Evolutionary conservation across 169 alveolate species (phyloP).

Genomic region (Plasmodium vivax): DNA sequence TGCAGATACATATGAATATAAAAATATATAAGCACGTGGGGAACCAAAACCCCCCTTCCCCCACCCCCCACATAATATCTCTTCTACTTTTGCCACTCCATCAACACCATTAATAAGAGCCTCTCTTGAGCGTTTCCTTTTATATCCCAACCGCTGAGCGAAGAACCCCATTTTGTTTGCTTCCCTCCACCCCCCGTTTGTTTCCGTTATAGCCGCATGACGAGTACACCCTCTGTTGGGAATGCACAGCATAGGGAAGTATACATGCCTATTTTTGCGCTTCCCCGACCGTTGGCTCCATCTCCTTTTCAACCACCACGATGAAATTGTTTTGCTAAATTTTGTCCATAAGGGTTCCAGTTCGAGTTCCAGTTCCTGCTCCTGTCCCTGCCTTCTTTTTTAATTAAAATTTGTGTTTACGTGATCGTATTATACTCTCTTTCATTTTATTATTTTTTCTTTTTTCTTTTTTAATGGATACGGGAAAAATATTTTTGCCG

Average conservation of each 20-base stretch:
- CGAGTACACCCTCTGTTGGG: background rate
- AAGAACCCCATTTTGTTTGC: background rate
- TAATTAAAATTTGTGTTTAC: background rate
- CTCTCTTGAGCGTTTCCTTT: background rate
- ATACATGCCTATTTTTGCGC: background rate
- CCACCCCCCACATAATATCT: background rate
- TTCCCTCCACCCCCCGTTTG: background rate
- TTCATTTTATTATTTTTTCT: background rate
- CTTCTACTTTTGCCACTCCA: background rate
- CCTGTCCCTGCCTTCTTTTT: background rate
- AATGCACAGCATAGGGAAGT: background rate
- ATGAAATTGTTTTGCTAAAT: background rate
- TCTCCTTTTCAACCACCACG: background rate
- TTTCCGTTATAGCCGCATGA: background rate
- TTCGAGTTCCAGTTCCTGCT: background rate
- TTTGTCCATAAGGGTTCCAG: background rate
- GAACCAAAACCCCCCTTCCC: background rate
- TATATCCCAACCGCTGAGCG: background rate
- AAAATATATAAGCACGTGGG: background rate
- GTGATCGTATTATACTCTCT: background rate
- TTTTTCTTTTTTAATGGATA: slow-evolving; percentile 29
- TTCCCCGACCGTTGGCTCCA: background rate
- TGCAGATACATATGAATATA: background rate
- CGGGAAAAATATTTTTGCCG: slow-evolving; percentile 38
- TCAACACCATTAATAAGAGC: background rate